A percentile compares a stretch with the other conserved stretches of the same genome.
Evolutionary conservation across 202 grass and related monocot genomes (phyloP).

Genomic region (Musa balbisiana): DNA sequence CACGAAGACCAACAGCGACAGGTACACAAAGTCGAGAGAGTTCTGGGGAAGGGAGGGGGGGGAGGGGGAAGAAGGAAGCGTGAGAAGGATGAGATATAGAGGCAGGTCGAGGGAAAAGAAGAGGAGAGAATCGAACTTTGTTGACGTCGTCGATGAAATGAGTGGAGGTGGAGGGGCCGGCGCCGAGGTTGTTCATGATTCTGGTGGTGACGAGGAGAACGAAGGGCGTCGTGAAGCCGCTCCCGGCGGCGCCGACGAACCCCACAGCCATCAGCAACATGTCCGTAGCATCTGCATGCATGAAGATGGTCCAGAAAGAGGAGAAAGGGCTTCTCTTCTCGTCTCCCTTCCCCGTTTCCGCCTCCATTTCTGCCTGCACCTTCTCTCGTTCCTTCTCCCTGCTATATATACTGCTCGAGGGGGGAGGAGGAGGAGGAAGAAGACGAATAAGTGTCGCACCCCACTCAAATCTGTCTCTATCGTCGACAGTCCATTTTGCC

Average conservation of each 20-base stretch:
- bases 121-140: neutral
- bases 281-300: neutral
- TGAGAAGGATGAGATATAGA: neutral
- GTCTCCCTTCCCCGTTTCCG: no score
- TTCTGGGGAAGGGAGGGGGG: neutral
- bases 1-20: neutral
- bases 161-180: neutral
- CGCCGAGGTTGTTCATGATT: neutral
- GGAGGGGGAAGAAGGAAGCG: neutral
- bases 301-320: conserved; percentile 3
- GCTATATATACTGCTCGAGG: no score
- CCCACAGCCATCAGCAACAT: neutral
- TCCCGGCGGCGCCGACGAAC: neutral
- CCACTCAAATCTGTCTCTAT: no score
- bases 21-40: neutral
- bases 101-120: neutral
- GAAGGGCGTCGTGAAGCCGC: neutral
- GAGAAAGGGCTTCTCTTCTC: neutral
- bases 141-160: neutral
- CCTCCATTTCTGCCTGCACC: no score
- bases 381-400: no score
- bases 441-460: no score
- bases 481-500: no score
- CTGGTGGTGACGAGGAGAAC: neutral
- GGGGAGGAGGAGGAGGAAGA: no score